Evolutionary conservation across 768 basidiomycete genomes (phyloP), one percentile per base, ranked within the genome.

Genomic region (Mycena polygramma): DNA sequence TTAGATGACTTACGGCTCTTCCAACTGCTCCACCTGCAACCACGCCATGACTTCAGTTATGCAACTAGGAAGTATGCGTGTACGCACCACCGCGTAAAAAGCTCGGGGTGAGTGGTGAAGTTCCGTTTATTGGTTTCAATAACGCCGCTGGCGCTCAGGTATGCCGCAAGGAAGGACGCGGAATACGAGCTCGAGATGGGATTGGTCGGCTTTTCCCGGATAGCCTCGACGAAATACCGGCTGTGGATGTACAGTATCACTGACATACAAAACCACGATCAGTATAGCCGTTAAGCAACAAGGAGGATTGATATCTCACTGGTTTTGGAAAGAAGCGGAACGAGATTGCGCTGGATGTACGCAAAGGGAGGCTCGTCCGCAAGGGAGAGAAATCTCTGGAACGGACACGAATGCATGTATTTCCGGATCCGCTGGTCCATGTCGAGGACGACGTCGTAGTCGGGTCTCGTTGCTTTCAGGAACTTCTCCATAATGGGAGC

Each of bases 111-210:
- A 17, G 30, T 52, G 11, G 65, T 64, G 46, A 70, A 73, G 20
- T 76, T 63, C 20, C 60, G 66, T n/a, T 68, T 68, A 41, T 73
- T 63, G 6, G 62, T 51, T 69, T 82, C 85, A 60, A 86, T 82
- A n/a, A 80, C 79, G 57, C 81, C 79, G 2, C 84, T 85, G 13
- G 86, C 85, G 58, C 82, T 83, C 52, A 83, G 79, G 73, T 85
- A 85, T 19, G 83, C 83, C 4, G 86, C 84, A 26, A 87, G 79
- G 70, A 85, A 84, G 10, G 85, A 86, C 19, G 85, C 84, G 0
- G 86, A 83, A 51, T 84, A 86, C 10, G 83, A 81, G 69, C 84
- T 86, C 37, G 81, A 76, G 11, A 87, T 79, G 15, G 86, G 86
- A 66, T 85, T 84, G 19, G 75, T 74, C 26, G 85, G 85, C 52